Base-by-base conservation (phyloP, 2,329 filamentous ascomycete species). In the Microascus cirrosus region DNA sequence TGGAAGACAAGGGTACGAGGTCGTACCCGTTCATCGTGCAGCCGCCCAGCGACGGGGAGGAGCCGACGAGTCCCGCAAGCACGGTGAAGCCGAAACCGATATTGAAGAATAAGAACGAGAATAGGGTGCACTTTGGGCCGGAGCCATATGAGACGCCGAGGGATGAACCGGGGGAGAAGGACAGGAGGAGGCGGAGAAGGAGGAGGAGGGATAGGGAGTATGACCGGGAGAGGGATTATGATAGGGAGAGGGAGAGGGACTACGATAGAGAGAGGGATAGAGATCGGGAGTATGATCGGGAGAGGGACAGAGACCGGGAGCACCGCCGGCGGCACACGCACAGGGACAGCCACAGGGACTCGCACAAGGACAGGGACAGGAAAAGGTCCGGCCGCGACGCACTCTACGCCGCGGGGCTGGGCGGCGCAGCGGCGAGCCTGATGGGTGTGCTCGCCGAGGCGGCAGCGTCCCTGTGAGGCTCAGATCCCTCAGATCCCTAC, bases 51-150 rank as follows among this genome's bases (percentile, higher is more conserved):
- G 70, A 68, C 59, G 63, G 61, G 53, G 70, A 67, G 48, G 55
- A 55, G 15, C 60, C 25, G 32, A 66, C 66, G 0, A 73, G 70
- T 0, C 68, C 72, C 0, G 63, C 71, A 1, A 69, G 66, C 54
- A 70, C 70, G 5, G 66, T 69, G 2, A 66, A 65, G 59, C 81
- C 81, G 1, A 83, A 82, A 63, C 77, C 80, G 5, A 84, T 84
- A n/a, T 70, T 84, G 20, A 84, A 84, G 71, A 84, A 84, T 65
- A 77, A 75, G 63, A 81, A 82, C 60, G 76, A 77, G 53, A 78
- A 83, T 60, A 78, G 78, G 53, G 79, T 84, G 5, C 75, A 76
- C 3, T 82, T 82, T 59, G 75, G 78, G 42, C 73, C 74, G 1
- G 73, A 78, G 63, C 74, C 75, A 18, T 66, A 74, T 58, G 72